A percentile compares a stretch with the other conserved stretches of the same genome.
These are phyloP conservation scores for Trichoderma sp. DNA, from an alignment of 2,329 filamentous ascomycete species.

Conservation along the genomic window DNA sequence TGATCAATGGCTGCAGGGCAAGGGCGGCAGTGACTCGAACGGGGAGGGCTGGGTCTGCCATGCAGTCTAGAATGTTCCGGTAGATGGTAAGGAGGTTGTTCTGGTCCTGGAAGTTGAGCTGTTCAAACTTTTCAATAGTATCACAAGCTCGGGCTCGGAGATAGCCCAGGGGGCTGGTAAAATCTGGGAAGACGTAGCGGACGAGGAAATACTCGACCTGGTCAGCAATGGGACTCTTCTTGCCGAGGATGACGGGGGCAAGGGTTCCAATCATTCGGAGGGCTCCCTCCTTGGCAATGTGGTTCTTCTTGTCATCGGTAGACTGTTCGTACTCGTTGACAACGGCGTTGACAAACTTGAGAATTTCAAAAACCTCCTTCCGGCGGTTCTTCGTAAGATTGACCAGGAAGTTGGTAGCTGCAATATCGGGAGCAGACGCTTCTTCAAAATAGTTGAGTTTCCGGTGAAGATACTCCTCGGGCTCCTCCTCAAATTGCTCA, in stretches of 20 bases:
- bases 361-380: conserved; percentile 93
- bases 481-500: conserved; percentile 91
- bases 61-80: conserved; percentile 93
- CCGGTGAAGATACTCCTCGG: conserved; percentile 93
- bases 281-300: conserved; percentile 94
- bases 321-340: conserved; percentile 90
- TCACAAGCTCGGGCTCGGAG: conserved; percentile 94
- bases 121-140: conserved; percentile 96
- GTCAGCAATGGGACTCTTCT: conserved; percentile 97
- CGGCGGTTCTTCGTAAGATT: conserved; percentile 91
- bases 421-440: conserved; percentile 90
- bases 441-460: conserved; percentile 99
- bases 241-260: conserved; percentile 90
- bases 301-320: conserved; percentile 86
- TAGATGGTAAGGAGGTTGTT: conserved; percentile 97
- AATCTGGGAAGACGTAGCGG: conserved; percentile 97
- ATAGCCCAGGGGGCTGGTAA: conserved; percentile 89
- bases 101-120: conserved; percentile 93
- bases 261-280: conserved; percentile 96
- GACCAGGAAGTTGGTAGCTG: conserved; percentile 94
- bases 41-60: conserved; percentile 91
- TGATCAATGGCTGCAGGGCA: conserved; percentile 90
- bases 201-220: conserved; percentile 99
- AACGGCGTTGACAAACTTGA: conserved; percentile 92
- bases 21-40: conserved; percentile 93